These are phyloP conservation scores for Aspergillus biplanus DNA, from an alignment of 495 filamentous ascomycete species.

Conservation along the genomic window DNA sequence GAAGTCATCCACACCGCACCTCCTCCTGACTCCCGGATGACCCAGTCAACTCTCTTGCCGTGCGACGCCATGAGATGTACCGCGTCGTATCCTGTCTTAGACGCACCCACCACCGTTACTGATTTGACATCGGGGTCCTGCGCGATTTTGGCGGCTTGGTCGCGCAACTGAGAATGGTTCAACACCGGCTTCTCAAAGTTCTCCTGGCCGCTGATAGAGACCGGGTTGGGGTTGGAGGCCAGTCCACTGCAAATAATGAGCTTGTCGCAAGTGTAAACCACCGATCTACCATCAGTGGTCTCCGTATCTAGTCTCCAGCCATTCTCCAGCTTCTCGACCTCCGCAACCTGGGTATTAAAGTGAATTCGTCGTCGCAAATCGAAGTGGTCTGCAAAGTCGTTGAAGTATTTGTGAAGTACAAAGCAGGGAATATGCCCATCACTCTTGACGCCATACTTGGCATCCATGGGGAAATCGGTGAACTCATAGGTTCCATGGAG, in stretches of 20 bases:
- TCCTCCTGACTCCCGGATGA: conserved; percentile 74
- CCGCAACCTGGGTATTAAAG: conserved; percentile 26
- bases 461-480: conserved; percentile 29
- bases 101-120: conserved; percentile 62
- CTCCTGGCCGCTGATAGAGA: background rate
- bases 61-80: conserved; percentile 60
- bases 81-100: conserved; percentile 68
- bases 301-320: conserved; percentile 17
- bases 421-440: conserved; percentile 21
- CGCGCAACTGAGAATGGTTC: conserved; percentile 9
- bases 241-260: conserved; percentile 16
- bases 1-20: conserved; percentile 72
- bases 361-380: conserved; percentile 28
- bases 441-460: conserved; percentile 13
- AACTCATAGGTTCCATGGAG: conserved; percentile 30
- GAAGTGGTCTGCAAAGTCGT: conserved; percentile 30
- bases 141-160: conserved; percentile 2
- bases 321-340: conserved; percentile 9
- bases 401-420: conserved; percentile 25
- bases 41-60: conserved; percentile 66
- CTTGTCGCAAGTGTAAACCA: background rate
- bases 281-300: background rate
- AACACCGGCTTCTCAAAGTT: conserved; percentile 6
- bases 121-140: conserved; percentile 17
- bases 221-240: conserved; percentile 9